Percentiles rank a stretch among this genome's conserved stretches.
These are phyloP conservation scores for Fusarium sp. DNA, from an alignment of 2,329 filamentous ascomycete genomes.

Conservation along the genomic window DNA sequence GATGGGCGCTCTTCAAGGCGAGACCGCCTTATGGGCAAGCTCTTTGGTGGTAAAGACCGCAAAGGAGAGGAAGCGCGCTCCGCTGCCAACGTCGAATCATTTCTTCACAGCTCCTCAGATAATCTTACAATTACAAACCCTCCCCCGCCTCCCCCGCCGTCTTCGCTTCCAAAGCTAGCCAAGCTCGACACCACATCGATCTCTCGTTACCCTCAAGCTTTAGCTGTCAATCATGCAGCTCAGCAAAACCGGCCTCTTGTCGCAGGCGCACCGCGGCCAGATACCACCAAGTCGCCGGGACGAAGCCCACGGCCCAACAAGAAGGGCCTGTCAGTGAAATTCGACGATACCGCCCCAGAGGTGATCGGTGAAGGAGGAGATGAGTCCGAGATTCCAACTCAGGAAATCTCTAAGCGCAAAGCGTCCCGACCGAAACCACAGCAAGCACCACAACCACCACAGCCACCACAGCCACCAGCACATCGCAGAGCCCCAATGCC, in stretches of 20 bases:
- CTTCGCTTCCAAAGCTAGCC: slow-evolving; percentile 61
- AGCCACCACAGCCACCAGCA: slow-evolving; percentile 47
- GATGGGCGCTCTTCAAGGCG: slow-evolving; percentile 59
- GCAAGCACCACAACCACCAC: slow-evolving; percentile 22
- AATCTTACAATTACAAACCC: slow-evolving; percentile 65
- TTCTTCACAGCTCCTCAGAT: slow-evolving; percentile 67
- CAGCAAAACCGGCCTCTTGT: slow-evolving; percentile 59
- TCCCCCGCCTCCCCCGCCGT: slow-evolving; percentile 56
- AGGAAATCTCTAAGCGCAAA: slow-evolving; percentile 75
- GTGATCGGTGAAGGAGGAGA: slow-evolving; percentile 94
- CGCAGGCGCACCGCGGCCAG: slow-evolving; percentile 51
- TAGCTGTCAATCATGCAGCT: slow-evolving; percentile 57
- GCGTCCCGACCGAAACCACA: slow-evolving; percentile 48
- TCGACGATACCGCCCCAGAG: slow-evolving; percentile 77
- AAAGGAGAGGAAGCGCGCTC: slow-evolving; percentile 52
- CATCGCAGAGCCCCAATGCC: slow-evolving; percentile 36
- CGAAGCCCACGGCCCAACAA: slow-evolving; percentile 61
- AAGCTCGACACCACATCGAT: slow-evolving; percentile 67
- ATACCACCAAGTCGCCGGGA: slow-evolving; percentile 57
- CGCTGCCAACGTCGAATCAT: slow-evolving; percentile 65
- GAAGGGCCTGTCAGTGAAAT: slow-evolving; percentile 79
- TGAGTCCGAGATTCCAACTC: slow-evolving; percentile 77
- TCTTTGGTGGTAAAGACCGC: slow-evolving; percentile 63
- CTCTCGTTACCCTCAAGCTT: slow-evolving; percentile 66
- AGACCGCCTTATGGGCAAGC: slow-evolving; percentile 71